Conservation (phyloP, 768 basidiomycete species). For the Amanita subjunquillea region DNA sequence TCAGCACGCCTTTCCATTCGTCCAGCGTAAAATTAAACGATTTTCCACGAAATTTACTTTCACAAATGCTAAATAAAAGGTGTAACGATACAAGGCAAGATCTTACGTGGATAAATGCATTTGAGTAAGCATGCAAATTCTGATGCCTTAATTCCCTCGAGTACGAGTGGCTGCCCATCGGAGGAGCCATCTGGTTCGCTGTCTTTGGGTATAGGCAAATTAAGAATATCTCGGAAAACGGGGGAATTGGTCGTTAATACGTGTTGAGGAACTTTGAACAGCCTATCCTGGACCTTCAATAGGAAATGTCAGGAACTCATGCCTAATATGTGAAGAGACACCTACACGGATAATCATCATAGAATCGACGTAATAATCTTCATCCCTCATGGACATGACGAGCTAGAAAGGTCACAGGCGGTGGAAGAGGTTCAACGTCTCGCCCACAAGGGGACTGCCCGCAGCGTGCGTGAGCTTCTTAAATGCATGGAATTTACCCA, state of each 20-base stretch:
- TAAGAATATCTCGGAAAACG: neutral
- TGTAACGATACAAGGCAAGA: neutral
- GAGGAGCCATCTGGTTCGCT: conserved; percentile 1
- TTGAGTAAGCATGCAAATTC: conserved; percentile 9
- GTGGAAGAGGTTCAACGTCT: too few species aligned
- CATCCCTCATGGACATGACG: neutral
- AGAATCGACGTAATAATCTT: neutral
- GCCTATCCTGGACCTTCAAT: neutral
- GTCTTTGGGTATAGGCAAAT: neutral
- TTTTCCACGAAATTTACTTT: neutral
- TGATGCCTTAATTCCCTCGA: neutral
- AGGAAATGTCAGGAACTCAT: neutral
- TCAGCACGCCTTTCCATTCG: conserved; percentile 1
- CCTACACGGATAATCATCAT: conserved; percentile 1
- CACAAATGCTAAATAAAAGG: neutral
- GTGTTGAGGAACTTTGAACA: conserved; percentile 4
- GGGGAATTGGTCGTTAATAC: neutral
- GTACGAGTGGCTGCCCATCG: neutral
- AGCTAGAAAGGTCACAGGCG: too few species aligned
- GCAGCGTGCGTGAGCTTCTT: too few species aligned
- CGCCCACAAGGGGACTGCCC: neutral
- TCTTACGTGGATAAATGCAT: conserved; percentile 13
- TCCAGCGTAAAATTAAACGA: neutral
- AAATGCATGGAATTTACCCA: too few species aligned
- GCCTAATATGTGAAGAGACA: neutral